Base-by-base conservation (phyloP, 495 filamentous ascomycete genomes). In the Geopyxis carbonaria region DNA sequence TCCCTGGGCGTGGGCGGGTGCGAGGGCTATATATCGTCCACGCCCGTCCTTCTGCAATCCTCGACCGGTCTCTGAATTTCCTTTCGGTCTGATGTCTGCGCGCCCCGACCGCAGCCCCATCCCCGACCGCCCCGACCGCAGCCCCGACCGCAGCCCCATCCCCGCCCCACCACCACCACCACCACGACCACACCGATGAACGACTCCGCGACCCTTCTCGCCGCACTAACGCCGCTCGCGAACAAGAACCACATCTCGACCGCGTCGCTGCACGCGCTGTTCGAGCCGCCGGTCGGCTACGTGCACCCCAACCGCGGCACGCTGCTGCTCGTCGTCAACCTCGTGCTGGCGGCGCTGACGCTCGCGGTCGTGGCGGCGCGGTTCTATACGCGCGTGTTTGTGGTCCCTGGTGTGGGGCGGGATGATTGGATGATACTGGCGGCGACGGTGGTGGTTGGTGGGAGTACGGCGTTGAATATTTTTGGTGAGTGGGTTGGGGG, bases 351-450 rank as follows among this genome's bases (percentile, higher is more conserved):
- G 11, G 28, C 22, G 19, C 23, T 43, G 13, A 42, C 49, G 4
- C 37, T 40, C 14, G n/a, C 43, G 4, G 30, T 48, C 16, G 50
- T 53, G 18, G 24, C 30, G 22, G 34, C 28, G 7, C 44, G 50
- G 20, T 52, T 53, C 10, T 53, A 46, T 31, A 43, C 48, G 6
- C 37, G 49, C 7, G 27, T 39, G 11, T 52, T 48, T 32, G 43
- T 53, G 22, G 50, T 42, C 9, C 48, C 48, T 2, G 45, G 48
- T 14, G 15, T 56, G 21, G 53, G 53, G 4, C 38, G 31, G 13
- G 53, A 56, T 47, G 53, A 56, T 43, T 33, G 44, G 22, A 38
- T 39, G 6, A 55, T 56, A 20, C 44, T 40, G 3, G 21, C 39
- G 10, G 40, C 53, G n/a, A 36, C 34, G 21, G 39, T 55, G 23